phyloP scores from a whole-genome alignment of 2,329 filamentous ascomycete species.

The Fonsecaea monophora region DNA sequence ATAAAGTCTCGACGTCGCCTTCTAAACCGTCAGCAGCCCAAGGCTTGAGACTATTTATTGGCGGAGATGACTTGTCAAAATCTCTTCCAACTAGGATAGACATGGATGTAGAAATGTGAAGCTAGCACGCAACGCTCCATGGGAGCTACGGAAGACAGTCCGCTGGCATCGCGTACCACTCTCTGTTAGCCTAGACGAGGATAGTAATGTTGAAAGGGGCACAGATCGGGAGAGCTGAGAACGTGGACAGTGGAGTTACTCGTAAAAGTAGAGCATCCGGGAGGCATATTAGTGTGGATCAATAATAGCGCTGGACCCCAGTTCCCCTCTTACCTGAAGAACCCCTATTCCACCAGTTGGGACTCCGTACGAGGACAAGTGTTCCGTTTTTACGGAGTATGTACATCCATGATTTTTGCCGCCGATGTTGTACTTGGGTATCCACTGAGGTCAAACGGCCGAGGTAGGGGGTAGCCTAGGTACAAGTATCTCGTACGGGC shows the following conservation, averaged over 20 bases:
- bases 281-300: conserved; percentile 15
- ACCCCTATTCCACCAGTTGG: not conserved
- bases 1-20: conserved; percentile 6
- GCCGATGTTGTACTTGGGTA: not conserved
- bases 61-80: not conserved
- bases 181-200: not conserved
- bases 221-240: conserved; percentile 5
- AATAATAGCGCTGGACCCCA: conserved; percentile 1
- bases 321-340: not conserved
- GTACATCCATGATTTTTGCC: not conserved
- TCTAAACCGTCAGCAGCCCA: not conserved
- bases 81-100: not conserved
- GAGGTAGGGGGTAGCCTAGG: not conserved
- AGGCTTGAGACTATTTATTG: not conserved
- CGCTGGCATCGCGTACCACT: not conserved
- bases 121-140: not conserved
- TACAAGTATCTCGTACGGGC: no score
- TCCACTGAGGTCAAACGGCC: not conserved
- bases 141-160: not conserved
- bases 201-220: not conserved
- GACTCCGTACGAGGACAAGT: not conserved
- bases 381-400: not conserved
- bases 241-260: conserved; percentile 9
- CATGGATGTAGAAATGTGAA: not conserved
- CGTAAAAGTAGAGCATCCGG: not conserved